Conservation (phyloP, 768 basidiomycete genomes). For the Lactarius pseudohatsudake region DNA sequence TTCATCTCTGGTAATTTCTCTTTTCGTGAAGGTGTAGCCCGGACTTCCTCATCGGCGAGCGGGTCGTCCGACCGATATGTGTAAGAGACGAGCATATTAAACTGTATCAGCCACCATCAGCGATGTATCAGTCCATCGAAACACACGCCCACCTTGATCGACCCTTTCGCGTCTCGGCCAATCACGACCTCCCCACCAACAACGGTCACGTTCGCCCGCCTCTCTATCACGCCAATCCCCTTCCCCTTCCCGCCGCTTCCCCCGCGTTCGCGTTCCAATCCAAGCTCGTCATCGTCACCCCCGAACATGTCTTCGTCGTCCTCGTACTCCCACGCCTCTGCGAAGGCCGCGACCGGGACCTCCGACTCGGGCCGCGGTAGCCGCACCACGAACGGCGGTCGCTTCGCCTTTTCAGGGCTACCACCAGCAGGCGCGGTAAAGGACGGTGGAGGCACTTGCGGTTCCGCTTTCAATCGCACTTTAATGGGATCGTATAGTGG, state of each 20-base stretch:
- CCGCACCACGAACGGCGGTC: constrained; percentile 76
- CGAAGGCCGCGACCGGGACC: constrained; percentile 86
- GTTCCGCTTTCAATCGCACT: constrained; percentile 80
- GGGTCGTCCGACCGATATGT: constrained; percentile 92
- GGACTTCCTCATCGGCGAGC: constrained; percentile 56
- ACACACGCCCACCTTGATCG: constrained; percentile 62
- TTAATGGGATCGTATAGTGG: constrained; percentile 95
- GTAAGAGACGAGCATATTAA: constrained; percentile 91
- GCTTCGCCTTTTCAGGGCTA: constrained; percentile 54
- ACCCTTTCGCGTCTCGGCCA: constrained; percentile 72
- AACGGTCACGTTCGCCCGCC: constrained; percentile 84
- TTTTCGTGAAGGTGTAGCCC: constrained; percentile 39
- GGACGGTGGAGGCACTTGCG: constrained; percentile 42
- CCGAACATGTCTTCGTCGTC: constrained; percentile 87
- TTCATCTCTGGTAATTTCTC: constrained; percentile 68
- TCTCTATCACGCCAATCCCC: constrained; percentile 81
- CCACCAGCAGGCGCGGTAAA: constrained; percentile 39
- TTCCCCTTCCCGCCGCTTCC: constrained; percentile 48
- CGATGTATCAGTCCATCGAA: constrained; percentile 1
- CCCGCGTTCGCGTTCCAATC: constrained; percentile 45
- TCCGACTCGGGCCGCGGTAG: constrained; percentile 59
- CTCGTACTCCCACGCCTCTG: constrained; percentile 98
- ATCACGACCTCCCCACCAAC: constrained; percentile 89
- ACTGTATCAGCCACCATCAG: constrained; percentile 47
- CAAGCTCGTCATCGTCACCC: constrained; percentile 44